Percentiles rank a stretch among this genome's conserved stretches.
phyloP scores from a whole-genome alignment of 2,329 filamentous ascomycete species.

The Chaetothyriales sp. region DNA sequence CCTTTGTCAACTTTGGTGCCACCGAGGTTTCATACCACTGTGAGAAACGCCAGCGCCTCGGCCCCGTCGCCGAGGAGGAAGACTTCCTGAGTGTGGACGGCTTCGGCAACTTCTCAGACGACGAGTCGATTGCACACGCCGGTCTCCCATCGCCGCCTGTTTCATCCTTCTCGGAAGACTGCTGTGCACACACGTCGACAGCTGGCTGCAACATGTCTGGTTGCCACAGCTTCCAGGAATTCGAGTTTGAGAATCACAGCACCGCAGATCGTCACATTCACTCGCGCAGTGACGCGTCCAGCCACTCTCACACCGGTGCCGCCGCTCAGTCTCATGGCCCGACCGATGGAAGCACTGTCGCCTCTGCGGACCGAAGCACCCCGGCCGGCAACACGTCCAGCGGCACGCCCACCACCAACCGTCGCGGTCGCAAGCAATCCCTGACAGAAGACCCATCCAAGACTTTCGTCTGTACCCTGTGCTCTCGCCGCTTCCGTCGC shows the following conservation, averaged over 20 bases:
- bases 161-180: slow-evolving; percentile 42
- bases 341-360: slow-evolving; percentile 24
- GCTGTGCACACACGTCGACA: slow-evolving; percentile 10
- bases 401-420: slow-evolving; percentile 42
- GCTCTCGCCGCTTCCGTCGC: slow-evolving; percentile 90
- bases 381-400: slow-evolving; percentile 14
- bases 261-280: slow-evolving; percentile 21
- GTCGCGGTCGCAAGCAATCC: slow-evolving; percentile 95
- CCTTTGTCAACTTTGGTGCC: slow-evolving; percentile 54
- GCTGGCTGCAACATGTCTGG: slow-evolving; percentile 25
- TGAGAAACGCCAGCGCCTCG: slow-evolving; percentile 53
- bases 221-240: slow-evolving; percentile 10
- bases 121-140: slow-evolving; percentile 44
- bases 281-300: slow-evolving; percentile 1
- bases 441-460: slow-evolving; percentile 95
- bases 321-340: slow-evolving; percentile 31
- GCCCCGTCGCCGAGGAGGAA: slow-evolving; percentile 54
- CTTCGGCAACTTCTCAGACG: slow-evolving; percentile 60
- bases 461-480: slow-evolving; percentile 92
- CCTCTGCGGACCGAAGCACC: slow-evolving; percentile 28
- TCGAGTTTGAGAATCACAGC: slow-evolving; percentile 18
- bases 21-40: slow-evolving; percentile 44
- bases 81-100: slow-evolving; percentile 62
- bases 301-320: slow-evolving; percentile 1
- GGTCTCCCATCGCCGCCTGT: slow-evolving; percentile 49